Base-by-base conservation (phyloP, 1,139 yeast species). In the Geotrichum australiense region DNA sequence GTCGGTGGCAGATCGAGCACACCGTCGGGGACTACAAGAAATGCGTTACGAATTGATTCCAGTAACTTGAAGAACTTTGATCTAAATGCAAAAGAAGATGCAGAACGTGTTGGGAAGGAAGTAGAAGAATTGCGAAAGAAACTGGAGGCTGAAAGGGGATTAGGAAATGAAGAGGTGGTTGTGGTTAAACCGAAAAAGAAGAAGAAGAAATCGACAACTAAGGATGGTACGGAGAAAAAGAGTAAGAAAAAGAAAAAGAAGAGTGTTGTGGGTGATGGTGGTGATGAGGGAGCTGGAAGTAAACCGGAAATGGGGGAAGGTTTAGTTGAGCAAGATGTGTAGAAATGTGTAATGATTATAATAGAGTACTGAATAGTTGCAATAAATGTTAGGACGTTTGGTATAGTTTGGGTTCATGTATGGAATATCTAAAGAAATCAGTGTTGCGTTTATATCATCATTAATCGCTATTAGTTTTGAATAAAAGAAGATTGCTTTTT, bases 151-250 rank as follows among this genome's bases (percentile, higher is more conserved):
- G 30, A 31, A 20, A 30, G 20, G 5, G 25, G 15, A 25, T 19
- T 16, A 2, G 21, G 27, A 15, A 47, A 41, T 19, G 30, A 47
- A 6, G 42, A 43, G 11, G 48, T 46, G 11, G 55, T 52, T 2
- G 47, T 46, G 3, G 59, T 52, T 11, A 57, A 57, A 51, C 46
- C 49, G 19, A 54, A 52, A 45, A 43, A 45, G 42, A 46, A 43
- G 32, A 33, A 45, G 27, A 49, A 48, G 44, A 51, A 20, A 15
- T 18, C 25, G 2, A 32, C 37, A 3, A 42, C 39, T 2, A 47
- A 27, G 6, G 49, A 40, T 12, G 44, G 42, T 21, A 41, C 39
- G 24, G 36, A 41, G 31, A 39, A 45, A 39, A 43, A 39, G 21
- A 51, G 47, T 36, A 44, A 46, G 38, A 46, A 45, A 37, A 41